A percentile compares a stretch with the other conserved stretches of the same genome.
Evolutionary conservation across 164 flowering plant genomes (phyloP).

Genomic region (Kingdonia uniflora): DNA sequence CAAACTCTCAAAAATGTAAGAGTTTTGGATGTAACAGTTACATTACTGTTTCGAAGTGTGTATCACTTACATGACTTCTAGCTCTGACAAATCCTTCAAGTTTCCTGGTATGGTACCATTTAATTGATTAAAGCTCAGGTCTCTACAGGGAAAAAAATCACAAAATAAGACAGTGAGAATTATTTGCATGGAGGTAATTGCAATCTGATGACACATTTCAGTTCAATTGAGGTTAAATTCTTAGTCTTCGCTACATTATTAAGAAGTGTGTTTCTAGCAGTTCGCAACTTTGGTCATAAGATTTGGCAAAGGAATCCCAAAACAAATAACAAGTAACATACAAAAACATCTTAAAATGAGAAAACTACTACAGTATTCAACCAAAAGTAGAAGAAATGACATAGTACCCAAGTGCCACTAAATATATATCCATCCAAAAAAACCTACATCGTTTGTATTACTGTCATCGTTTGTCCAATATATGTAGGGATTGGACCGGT

Average conservation of each 20-base stretch:
- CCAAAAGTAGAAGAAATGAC: background rate
- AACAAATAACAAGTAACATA: too few species aligned
- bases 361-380: background rate
- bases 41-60: background rate
- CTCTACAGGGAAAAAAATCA: slow-evolving; percentile 24
- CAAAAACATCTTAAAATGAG: too few species aligned
- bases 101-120: slow-evolving; percentile 68
- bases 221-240: too few species aligned
- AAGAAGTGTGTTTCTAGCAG: too few species aligned
- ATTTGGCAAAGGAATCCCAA: too few species aligned
- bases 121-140: slow-evolving; percentile 66
- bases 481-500: background rate
- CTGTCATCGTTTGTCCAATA: background rate
- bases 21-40: background rate
- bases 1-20: background rate
- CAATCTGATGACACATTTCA: too few species aligned
- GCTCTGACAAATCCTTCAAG: slow-evolving; percentile 56
- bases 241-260: too few species aligned
- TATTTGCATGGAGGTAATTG: too few species aligned
- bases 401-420: too few species aligned
- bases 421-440: background rate
- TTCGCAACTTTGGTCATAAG: too few species aligned
- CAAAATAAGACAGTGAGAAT: background rate
- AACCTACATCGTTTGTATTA: background rate
- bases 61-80: slow-evolving; percentile 64